These are phyloP conservation scores for Pascua guehoae DNA, from an alignment of 1,284 basidiomycete species.

Conservation along the genomic window DNA sequence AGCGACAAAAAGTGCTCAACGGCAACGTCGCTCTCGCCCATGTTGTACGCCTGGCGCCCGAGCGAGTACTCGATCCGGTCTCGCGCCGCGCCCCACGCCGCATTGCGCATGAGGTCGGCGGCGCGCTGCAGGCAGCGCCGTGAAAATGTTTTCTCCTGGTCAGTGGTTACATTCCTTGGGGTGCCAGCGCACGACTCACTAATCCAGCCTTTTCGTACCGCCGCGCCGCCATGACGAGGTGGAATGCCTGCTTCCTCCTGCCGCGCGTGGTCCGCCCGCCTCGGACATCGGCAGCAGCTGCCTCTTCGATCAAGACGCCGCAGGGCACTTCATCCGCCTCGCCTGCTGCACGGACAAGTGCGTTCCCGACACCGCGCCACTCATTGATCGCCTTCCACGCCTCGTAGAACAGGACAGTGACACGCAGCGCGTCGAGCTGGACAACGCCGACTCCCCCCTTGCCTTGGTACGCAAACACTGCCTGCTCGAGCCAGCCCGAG, in stretches of 20 bases:
- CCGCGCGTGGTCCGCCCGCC: constrained; percentile 31
- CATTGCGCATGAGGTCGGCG: constrained; percentile 37
- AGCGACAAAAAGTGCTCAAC: constrained; percentile 51
- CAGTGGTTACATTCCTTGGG: background rate
- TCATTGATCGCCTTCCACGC: constrained; percentile 47
- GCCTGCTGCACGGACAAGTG: constrained; percentile 45
- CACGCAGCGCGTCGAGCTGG: constrained; percentile 48
- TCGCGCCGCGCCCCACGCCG: constrained; percentile 51
- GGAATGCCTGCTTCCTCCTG: constrained; percentile 50
- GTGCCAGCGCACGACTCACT: constrained; percentile 34
- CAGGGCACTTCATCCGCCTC: constrained; percentile 53
- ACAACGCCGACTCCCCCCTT: constrained; percentile 28
- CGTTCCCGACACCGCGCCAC: constrained; percentile 39
- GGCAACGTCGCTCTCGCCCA: constrained; percentile 51
- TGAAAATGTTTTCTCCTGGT: constrained; percentile 49
- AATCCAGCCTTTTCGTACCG: constrained; percentile 55
- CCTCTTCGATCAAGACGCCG: constrained; percentile 55
- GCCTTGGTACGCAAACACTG: constrained; percentile 37
- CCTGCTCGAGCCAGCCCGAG: constrained; percentile 47
- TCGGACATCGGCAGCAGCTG: constrained; percentile 50
- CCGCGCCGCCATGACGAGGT: constrained; percentile 53
- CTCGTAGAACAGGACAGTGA: constrained; percentile 50
- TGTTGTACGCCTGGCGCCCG: constrained; percentile 54
- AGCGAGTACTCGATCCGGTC: constrained; percentile 54
- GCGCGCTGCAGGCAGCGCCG: constrained; percentile 49